phyloP scores from a whole-genome alignment of 345 rosid species.

The Populus deltoides region DNA sequence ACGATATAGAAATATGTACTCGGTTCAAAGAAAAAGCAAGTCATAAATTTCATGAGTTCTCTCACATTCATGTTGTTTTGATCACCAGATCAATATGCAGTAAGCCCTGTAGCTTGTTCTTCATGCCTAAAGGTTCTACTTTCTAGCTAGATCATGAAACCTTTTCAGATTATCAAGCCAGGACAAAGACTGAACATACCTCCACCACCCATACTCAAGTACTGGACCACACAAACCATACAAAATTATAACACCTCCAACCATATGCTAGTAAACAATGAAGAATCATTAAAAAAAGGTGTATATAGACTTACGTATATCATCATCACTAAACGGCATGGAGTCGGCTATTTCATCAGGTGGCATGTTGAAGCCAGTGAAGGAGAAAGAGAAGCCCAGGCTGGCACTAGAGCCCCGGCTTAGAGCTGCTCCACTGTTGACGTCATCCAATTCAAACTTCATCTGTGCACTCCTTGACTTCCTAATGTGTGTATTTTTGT shows the following conservation, averaged over 20 bases:
- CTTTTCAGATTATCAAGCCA: not conserved
- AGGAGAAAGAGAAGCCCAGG: constrained; percentile 82
- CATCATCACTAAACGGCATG: constrained; percentile 85
- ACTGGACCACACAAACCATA: constrained; percentile 9
- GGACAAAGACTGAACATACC: not conserved
- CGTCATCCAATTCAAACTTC: constrained; percentile 67
- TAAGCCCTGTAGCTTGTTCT: not conserved
- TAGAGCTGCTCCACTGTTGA: constrained; percentile 79
- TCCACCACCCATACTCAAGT: not conserved
- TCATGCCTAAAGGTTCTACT: not conserved
- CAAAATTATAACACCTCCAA: not conserved
- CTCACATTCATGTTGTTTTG: not conserved
- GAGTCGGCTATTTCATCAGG: constrained; percentile 77
- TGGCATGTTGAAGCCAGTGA: constrained; percentile 87
- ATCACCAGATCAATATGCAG: not conserved
- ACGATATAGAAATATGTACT: too few species aligned
- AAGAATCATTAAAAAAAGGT: not conserved
- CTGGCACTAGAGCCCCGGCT: constrained; percentile 98
- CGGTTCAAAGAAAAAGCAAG: too few species aligned
- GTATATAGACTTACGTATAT: constrained; percentile 55
- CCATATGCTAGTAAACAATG: not conserved
- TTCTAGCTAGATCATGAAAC: not conserved
- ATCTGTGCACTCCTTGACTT: constrained; percentile 87
- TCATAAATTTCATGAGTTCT: too few species aligned
- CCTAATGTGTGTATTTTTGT: constrained; percentile 66